phyloP scores from a whole-genome alignment of 176 grass and related monocot genomes.

The Thinopyrum elongatum region DNA sequence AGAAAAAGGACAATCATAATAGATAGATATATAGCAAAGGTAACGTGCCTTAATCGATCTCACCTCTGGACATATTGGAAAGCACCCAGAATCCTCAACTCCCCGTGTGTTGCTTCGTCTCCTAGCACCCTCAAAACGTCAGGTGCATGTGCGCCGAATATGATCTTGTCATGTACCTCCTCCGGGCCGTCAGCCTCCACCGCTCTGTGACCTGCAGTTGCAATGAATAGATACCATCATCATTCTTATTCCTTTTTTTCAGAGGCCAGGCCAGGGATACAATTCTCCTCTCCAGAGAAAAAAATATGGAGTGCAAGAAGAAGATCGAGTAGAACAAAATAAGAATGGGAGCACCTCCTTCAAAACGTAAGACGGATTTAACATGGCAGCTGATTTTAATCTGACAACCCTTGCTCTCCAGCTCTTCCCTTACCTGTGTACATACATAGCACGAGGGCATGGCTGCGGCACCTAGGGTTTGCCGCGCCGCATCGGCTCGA shows the following conservation, averaged over 20 bases:
- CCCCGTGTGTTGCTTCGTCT: constrained; percentile 55
- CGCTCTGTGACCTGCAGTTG: constrained; percentile 42
- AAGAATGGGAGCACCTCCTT: constrained; percentile 32
- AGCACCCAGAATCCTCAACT: constrained; percentile 64
- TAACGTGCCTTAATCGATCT: no score
- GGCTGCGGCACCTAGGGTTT: no score
- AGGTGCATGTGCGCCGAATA: no score
- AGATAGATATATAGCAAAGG: no score
- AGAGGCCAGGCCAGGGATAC: no score
- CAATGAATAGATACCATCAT: no score
- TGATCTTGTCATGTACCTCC: constrained; percentile 32
- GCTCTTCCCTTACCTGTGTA: constrained; percentile 53
- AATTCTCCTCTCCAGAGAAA: no score
- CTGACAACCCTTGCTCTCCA: constrained; percentile 55
- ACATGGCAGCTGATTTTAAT: constrained; percentile 67
- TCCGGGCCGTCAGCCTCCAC: constrained; percentile 38
- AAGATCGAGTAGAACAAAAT: no score
- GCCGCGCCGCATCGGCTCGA: no score
- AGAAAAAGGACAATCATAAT: no score
- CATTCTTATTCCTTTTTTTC: no score
- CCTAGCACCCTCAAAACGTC: constrained; percentile 71
- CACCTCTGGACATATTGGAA: constrained; percentile 79
- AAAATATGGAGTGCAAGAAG: neutral
- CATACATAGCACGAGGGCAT: no score
- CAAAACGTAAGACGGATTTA: constrained; percentile 40